A percentile compares a stretch with the other conserved stretches of the same genome.
These are phyloP conservation scores for Capillidium heterosporum DNA, from an alignment of 371 early-diverging fungal species.

Conservation along the genomic window DNA sequence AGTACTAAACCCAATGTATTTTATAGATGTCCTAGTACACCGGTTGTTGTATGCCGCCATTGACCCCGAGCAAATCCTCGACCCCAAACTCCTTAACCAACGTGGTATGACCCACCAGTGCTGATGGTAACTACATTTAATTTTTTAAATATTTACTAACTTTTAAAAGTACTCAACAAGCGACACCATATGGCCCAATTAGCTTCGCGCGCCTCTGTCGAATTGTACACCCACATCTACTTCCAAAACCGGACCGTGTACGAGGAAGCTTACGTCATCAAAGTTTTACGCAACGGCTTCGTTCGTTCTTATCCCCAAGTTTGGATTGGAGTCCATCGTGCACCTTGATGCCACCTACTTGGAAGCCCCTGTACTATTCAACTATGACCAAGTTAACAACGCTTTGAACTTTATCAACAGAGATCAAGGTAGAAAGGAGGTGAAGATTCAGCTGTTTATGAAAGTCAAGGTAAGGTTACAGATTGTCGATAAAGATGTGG, in stretches of 20 bases:
- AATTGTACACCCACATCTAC: conserved; percentile 84
- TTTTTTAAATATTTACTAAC: neutral
- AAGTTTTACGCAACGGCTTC: conserved; percentile 84
- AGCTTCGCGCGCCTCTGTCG: conserved; percentile 82
- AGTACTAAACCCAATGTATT: neutral
- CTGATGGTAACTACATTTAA: conserved; percentile 27
- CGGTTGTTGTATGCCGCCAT: conserved; percentile 70
- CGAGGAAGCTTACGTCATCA: conserved; percentile 78
- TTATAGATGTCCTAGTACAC: conserved; percentile 85
- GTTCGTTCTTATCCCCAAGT: conserved; percentile 80
- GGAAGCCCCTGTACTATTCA: too few species aligned
- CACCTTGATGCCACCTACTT: conserved; percentile 19
- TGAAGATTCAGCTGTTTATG: too few species aligned
- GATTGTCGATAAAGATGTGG: too few species aligned
- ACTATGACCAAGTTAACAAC: too few species aligned
- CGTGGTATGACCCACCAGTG: conserved; percentile 55
- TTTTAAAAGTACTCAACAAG: conserved; percentile 44
- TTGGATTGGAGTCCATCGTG: conserved; percentile 86
- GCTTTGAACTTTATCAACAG: too few species aligned
- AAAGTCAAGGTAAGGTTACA: too few species aligned
- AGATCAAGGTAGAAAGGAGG: too few species aligned
- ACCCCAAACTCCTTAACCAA: conserved; percentile 63
- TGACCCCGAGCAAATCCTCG: conserved; percentile 28
- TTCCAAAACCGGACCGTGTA: conserved; percentile 71
- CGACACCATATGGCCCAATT: conserved; percentile 91